These are phyloP conservation scores for Lodderomyces pseudojiufengensis DNA, from an alignment of 1,139 yeast genomes.

Conservation along the genomic window DNA sequence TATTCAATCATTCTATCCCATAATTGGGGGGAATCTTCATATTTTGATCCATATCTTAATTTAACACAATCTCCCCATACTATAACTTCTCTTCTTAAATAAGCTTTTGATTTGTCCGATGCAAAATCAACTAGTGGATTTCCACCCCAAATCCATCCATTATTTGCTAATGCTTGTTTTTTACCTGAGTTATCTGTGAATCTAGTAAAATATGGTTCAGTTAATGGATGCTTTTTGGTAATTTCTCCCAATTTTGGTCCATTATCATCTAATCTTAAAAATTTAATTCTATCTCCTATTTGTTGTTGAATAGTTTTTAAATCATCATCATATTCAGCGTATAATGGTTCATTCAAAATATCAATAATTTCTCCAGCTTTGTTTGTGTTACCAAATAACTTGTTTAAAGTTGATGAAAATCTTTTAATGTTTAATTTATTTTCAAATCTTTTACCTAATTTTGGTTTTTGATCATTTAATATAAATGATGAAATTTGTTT, in stretches of 20 bases:
- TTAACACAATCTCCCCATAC: slow-evolving; percentile 99
- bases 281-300: slow-evolving; percentile 69
- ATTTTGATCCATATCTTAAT: slow-evolving; percentile 73
- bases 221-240: slow-evolving; percentile 54
- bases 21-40: slow-evolving; percentile 79
- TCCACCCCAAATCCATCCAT: slow-evolving; percentile 99
- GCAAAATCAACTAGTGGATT: slow-evolving; percentile 94
- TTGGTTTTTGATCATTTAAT: slow-evolving; percentile 20
- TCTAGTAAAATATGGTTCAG: slow-evolving; percentile 86
- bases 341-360: slow-evolving; percentile 71
- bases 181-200: slow-evolving; percentile 53
- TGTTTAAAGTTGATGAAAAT: slow-evolving; percentile 44
- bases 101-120: slow-evolving; percentile 70
- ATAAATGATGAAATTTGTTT: slow-evolving; percentile 51
- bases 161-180: slow-evolving; percentile 77
- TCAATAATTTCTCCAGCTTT: slow-evolving; percentile 59
- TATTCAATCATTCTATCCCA: slow-evolving; percentile 89
- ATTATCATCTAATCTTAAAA: slow-evolving; percentile 67
- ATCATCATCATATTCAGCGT: slow-evolving; percentile 76
- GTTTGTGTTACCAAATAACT: slow-evolving; percentile 27
- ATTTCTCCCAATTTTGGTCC: slow-evolving; percentile 78
- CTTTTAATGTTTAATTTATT: slow-evolving; percentile 51
- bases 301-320: slow-evolving; percentile 60
- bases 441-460: slow-evolving; percentile 40
- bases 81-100: slow-evolving; percentile 86